phyloP scores from a whole-genome alignment of 495 filamentous ascomycete species.

The Penicillium pulvis region DNA sequence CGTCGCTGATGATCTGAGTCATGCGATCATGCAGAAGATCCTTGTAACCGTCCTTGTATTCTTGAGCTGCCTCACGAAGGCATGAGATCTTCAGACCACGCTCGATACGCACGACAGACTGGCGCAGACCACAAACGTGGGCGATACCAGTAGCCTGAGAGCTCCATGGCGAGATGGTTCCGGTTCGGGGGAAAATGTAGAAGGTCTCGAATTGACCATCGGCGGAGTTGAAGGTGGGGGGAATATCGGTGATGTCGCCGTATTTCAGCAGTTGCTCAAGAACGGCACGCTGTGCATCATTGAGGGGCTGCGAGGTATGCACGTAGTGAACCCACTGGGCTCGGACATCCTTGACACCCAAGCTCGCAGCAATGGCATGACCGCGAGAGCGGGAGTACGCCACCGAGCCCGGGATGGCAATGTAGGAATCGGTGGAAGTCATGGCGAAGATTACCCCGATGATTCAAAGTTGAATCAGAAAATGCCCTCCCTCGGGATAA shows the following conservation, averaged over 20 bases:
- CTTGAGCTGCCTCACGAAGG: constrained; percentile 39
- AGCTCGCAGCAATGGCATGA: constrained; percentile 48
- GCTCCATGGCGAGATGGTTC: constrained; percentile 95
- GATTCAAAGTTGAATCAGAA: constrained; percentile 11
- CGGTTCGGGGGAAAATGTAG: constrained; percentile 75
- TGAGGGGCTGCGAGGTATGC: constrained; percentile 43
- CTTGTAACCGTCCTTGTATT: constrained; percentile 57
- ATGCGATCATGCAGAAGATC: constrained; percentile 88
- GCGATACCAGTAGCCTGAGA: constrained; percentile 94
- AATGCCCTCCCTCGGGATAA: constrained; percentile 22
- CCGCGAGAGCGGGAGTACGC: constrained; percentile 58
- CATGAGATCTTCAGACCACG: constrained; percentile 73
- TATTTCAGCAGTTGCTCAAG: constrained; percentile 65
- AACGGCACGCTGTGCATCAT: constrained; percentile 44
- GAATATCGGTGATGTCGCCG: constrained; percentile 55
- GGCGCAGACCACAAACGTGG: constrained; percentile 81
- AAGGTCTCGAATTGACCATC: constrained; percentile 53
- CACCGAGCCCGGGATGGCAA: constrained; percentile 55
- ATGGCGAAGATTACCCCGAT: constrained; percentile 30
- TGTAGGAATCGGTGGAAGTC: constrained; percentile 40
- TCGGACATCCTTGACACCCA: constrained; percentile 57
- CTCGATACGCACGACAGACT: constrained; percentile 79
- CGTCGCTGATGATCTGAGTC: constrained; percentile 74
- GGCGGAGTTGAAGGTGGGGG: constrained; percentile 43
- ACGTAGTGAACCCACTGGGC: constrained; percentile 70